These are phyloP conservation scores for Hyaloperonospora brassicae DNA, from an alignment of 352 stramenopile species.

Conservation along the genomic window DNA sequence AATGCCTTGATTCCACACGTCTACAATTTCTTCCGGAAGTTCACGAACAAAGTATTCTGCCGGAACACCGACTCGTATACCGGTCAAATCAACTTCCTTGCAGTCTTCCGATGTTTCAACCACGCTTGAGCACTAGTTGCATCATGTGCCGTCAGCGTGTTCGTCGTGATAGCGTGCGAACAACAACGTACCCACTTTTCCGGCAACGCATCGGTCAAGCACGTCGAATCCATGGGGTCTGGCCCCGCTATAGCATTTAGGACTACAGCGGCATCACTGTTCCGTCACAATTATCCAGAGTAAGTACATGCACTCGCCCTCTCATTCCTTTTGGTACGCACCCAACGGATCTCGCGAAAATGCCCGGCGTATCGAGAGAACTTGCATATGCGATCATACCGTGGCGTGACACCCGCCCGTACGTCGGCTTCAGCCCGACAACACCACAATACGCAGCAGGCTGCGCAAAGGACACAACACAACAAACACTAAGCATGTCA, in stretches of 20 bases:
- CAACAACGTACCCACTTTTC: slow-evolving; percentile 46
- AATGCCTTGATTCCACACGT: slow-evolving; percentile 78
- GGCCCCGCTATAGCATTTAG: slow-evolving; percentile 73
- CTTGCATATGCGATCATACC: slow-evolving; percentile 95
- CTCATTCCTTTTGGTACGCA: slow-evolving; percentile 13
- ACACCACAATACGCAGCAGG: slow-evolving; percentile 94
- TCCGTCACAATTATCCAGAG: slow-evolving; percentile 1
- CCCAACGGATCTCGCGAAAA: slow-evolving; percentile 85
- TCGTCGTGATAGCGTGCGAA: not conserved
- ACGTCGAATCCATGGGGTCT: slow-evolving; percentile 82
- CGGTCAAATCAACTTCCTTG: slow-evolving; percentile 40
- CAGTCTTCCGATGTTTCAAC: slow-evolving; percentile 22
- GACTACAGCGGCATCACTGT: slow-evolving; percentile 69
- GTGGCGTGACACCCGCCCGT: slow-evolving; percentile 93
- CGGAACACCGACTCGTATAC: slow-evolving; percentile 88
- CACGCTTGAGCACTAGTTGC: slow-evolving; percentile 30
- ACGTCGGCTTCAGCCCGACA: slow-evolving; percentile 96
- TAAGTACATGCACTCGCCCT: not conserved
- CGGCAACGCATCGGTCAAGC: slow-evolving; percentile 36
- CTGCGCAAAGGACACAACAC: slow-evolving; percentile 12
- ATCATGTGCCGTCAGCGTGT: slow-evolving; percentile 2
- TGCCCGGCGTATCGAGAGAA: slow-evolving; percentile 93
- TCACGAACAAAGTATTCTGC: slow-evolving; percentile 92
- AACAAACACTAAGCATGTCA: not conserved
- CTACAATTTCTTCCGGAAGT: slow-evolving; percentile 73